Percentiles rank a stretch among this genome's conserved stretches.
Evolutionary conservation across 257 asterid genomes (phyloP).

Genomic region (Fraxinus quadrangulata): DNA sequence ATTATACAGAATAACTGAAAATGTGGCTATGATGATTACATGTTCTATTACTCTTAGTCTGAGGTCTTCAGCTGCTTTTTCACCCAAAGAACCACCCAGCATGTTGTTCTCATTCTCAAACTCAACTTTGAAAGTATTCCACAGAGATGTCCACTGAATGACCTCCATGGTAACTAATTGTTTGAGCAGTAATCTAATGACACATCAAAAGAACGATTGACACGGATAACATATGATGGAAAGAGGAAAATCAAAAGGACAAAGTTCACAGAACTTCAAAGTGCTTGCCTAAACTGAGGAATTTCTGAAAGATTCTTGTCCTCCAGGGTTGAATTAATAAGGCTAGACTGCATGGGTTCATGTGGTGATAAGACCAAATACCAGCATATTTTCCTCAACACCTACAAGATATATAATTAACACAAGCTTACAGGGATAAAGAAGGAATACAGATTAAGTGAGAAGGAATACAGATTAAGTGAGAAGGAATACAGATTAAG

Average conservation of each 20-base stretch:
- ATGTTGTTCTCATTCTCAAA: conserved; percentile 85
- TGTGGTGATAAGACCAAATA: conserved; percentile 85
- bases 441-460: conserved; percentile 4
- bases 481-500: no score
- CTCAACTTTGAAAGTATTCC: conserved; percentile 85
- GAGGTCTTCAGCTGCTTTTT: conserved; percentile 91
- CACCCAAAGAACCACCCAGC: conserved; percentile 86
- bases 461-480: conserved; percentile 2
- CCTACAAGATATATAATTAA: conserved; percentile 41
- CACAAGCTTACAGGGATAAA: conserved; percentile 8
- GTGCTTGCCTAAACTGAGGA: conserved; percentile 73
- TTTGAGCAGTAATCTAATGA: conserved; percentile 67
- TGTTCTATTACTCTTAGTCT: conserved; percentile 89
- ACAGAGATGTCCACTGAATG: conserved; percentile 78
- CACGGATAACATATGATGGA: conserved; percentile 15
- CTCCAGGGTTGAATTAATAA: conserved; percentile 88
- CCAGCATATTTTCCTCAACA: conserved; percentile 97
- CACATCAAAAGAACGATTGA: conserved; percentile 19
- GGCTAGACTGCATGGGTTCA: conserved; percentile 97
- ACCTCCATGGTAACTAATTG: conserved; percentile 96
- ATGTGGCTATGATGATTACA: conserved; percentile 40
- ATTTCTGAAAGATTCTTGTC: conserved; percentile 92
- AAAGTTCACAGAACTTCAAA: conserved; percentile 11
- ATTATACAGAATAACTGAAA: background rate
- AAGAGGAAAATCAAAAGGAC: conserved; percentile 7